A percentile compares a stretch with the other conserved stretches of the same genome.
These are phyloP conservation scores for Arthrinium puccinioides DNA, from an alignment of 2,329 filamentous ascomycete species.

Conservation along the genomic window DNA sequence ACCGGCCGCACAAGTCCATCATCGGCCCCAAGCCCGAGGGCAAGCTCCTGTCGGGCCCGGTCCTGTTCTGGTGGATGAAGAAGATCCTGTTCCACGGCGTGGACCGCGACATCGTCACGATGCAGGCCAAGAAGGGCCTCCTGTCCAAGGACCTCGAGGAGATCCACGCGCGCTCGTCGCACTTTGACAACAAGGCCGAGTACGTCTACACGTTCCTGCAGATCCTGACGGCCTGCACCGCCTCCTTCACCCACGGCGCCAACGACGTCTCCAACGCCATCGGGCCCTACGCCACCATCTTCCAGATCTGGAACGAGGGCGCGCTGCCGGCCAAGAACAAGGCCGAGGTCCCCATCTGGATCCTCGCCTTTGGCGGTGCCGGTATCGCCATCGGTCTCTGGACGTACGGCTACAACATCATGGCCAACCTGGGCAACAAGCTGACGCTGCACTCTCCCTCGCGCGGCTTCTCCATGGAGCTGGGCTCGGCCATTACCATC, in stretches of 20 bases:
- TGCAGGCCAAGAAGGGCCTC: constrained; percentile 31
- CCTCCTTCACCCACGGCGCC: constrained; percentile 59
- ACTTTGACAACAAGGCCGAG: constrained; percentile 57
- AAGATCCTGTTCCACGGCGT: constrained; percentile 30
- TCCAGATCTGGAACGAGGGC: constrained; percentile 48
- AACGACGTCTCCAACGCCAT: constrained; percentile 55
- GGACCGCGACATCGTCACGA: constrained; percentile 31
- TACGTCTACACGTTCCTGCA: constrained; percentile 55
- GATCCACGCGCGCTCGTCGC: constrained; percentile 48
- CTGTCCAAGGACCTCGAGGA: constrained; percentile 45
- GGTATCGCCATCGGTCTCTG: constrained; percentile 49
- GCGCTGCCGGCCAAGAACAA: constrained; percentile 32
- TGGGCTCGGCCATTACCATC: constrained; percentile 54
- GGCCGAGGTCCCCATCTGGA: constrained; percentile 50
- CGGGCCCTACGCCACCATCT: constrained; percentile 57
- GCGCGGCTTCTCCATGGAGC: constrained; percentile 53
- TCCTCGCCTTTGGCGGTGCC: constrained; percentile 46
- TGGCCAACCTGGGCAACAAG: constrained; percentile 55
- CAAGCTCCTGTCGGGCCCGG: constrained; percentile 22
- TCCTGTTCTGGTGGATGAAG: constrained; percentile 16
- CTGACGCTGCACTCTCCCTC: constrained; percentile 56
- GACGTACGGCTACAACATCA: constrained; percentile 58
- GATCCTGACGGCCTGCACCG: constrained; percentile 52
- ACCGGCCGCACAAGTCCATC: constrained; percentile 9
- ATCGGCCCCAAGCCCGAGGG: constrained; percentile 15